Evolutionary conservation across 2,329 filamentous ascomycete species (phyloP), one percentile per base, ranked within the genome.

Genomic region (Pestalotiopsis sp.): DNA sequence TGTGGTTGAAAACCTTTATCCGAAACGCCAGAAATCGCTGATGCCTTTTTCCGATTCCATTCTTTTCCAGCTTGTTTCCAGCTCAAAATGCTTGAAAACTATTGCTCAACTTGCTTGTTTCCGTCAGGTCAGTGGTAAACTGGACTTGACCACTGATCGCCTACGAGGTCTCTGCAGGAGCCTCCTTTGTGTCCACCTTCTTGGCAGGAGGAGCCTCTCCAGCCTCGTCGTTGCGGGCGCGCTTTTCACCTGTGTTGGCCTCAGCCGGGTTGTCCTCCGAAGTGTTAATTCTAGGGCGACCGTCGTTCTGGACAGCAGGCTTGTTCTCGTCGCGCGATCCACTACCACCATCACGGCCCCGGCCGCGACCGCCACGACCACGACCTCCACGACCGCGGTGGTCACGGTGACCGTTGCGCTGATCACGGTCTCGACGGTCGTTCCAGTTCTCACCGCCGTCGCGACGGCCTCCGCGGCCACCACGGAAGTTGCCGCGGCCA

Each of bases 371-470:
- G 20, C 85, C 80, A 61, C 81, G 79, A 27, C 62, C 80, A 62
- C 76, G 77, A 6, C 82, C 81, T 52, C 45, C 31, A 13, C 83
- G 78, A 45, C 84, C 83, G 39, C 83, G 81, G 66, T 82, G 79
- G 59, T 82, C 84, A 62, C 83, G 83, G 80, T 88, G 89, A 25
- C 89, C 89, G 73, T 84, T 84, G 79, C 87, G 87, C 77, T 87
- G 87, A 74, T 91, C 89, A 58, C 89, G 78, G 7, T 90, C 88
- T 25, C 89, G 85, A 72, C 89, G 86, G 79, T 86, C 85, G 81
- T 89, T 91, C 88, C 89, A 91, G 79, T 91, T 86, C 73, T 88
- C 81, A 64, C 82, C 77, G 74, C 88, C 84, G 65, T 80, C 80
- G 66, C 81, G 78, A 38, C 80, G 79, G 67, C 77, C 75, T 64